Evolutionary conservation across 768 basidiomycete species (phyloP).

Genomic region (Boletus subparvulus): DNA sequence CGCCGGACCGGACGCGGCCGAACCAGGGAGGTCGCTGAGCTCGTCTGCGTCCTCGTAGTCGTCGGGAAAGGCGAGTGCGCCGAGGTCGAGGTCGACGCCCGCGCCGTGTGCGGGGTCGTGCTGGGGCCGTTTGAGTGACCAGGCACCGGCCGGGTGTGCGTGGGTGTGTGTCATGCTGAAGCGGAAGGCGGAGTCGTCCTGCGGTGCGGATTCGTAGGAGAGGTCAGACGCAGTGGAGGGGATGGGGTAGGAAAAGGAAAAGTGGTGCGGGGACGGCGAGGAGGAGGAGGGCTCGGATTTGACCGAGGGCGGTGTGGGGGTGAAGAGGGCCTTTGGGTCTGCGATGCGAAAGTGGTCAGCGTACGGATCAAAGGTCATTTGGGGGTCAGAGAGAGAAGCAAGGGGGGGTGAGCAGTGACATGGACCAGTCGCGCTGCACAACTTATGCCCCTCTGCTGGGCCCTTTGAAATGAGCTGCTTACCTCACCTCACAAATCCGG

Average conservation of each 20-base stretch:
- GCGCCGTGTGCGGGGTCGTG: constrained; percentile 5
- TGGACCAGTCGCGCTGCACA: neutral
- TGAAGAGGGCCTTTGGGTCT: constrained; percentile 4
- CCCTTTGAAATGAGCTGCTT: constrained; percentile 3
- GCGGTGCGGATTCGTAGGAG: neutral
- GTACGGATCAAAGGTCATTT: constrained; percentile 27
- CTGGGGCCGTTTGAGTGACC: constrained; percentile 22
- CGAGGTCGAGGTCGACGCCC: constrained; percentile 23
- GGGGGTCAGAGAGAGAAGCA: neutral
- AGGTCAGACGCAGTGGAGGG: neutral
- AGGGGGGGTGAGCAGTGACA: neutral
- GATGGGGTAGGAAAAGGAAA: constrained; percentile 25
- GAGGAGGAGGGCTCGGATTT: constrained; percentile 31
- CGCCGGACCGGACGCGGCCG: constrained; percentile 23
- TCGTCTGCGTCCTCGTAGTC: constrained; percentile 65
- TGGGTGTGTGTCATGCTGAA: constrained; percentile 28
- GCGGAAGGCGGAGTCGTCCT: constrained; percentile 18
- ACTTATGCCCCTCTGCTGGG: constrained; percentile 12
- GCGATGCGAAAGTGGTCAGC: constrained; percentile 17
- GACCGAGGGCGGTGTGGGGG: constrained; percentile 20
- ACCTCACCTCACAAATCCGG: constrained; percentile 14
- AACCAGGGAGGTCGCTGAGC: constrained; percentile 44
- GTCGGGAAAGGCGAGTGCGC: constrained; percentile 50
- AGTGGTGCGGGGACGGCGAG: constrained; percentile 23
- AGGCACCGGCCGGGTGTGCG: constrained; percentile 18